A percentile compares a stretch with the other conserved stretches of the same genome.
phyloP scores from a whole-genome alignment of 805 yeast genomes.

The Wickerhamomyces tratensis region DNA sequence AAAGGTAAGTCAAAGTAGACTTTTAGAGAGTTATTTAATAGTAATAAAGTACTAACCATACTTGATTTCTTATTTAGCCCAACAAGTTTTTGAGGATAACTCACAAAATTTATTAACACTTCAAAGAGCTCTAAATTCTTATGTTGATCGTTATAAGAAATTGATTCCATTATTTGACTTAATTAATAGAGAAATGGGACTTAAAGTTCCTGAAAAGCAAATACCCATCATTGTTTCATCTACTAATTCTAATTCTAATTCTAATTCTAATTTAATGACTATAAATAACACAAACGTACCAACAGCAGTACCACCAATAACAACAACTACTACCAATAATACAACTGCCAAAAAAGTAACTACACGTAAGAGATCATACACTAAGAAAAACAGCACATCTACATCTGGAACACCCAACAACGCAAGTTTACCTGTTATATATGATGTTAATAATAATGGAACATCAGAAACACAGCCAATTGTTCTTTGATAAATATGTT shows the following conservation, averaged over 20 bases:
- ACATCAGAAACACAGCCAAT: no score
- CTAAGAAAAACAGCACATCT: constrained; percentile 9
- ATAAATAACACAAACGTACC: no score
- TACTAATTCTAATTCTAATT: background rate
- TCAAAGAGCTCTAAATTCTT: constrained; percentile 31
- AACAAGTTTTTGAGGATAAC: constrained; percentile 20
- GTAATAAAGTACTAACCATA: background rate
- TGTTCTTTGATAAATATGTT: no score
- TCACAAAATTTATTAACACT: constrained; percentile 23
- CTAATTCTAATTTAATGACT: no score
- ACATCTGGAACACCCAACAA: no score
- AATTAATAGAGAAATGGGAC: constrained; percentile 37
- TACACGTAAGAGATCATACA: constrained; percentile 11
- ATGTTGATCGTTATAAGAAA: constrained; percentile 34
- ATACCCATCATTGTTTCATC: constrained; percentile 16
- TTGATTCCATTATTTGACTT: constrained; percentile 37
- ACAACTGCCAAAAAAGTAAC: constrained; percentile 7
- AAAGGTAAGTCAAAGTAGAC: constrained; percentile 10
- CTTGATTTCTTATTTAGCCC: constrained; percentile 7
- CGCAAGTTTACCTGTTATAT: no score
- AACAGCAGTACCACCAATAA: no score
- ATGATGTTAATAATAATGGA: no score
- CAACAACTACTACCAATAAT: background rate
- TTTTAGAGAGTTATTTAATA: no score
- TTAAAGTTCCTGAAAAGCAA: constrained; percentile 50